A percentile compares a stretch with the other conserved stretches of the same genome.
These are phyloP conservation scores for Lachnellula occidentalis DNA, from an alignment of 2,329 filamentous ascomycete genomes.

Conservation along the genomic window DNA sequence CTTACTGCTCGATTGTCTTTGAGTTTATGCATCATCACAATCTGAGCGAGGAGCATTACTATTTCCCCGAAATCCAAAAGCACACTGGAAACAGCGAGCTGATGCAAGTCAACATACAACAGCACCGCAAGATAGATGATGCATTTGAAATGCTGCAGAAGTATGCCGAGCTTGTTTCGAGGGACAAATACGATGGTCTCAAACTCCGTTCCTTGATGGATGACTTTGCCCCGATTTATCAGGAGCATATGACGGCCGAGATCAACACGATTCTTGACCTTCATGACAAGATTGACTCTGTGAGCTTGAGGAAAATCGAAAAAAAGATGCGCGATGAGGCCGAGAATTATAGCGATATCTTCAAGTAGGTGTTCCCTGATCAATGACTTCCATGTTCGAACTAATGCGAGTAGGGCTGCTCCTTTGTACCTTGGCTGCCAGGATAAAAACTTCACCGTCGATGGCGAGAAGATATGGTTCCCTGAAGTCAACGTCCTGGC, in stretches of 20 bases:
- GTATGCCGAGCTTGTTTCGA: constrained; percentile 24
- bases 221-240: constrained; percentile 20
- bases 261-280: constrained; percentile 26
- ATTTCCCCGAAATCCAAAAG: constrained; percentile 34
- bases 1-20: constrained; percentile 30
- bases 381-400: neutral
- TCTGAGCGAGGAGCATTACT: constrained; percentile 29
- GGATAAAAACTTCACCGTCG: constrained; percentile 15
- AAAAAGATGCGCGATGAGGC: constrained; percentile 11
- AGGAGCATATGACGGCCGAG: constrained; percentile 29
- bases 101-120: constrained; percentile 31
- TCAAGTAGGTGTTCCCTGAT: constrained; percentile 14
- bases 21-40: constrained; percentile 34
- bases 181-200: constrained; percentile 22
- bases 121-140: constrained; percentile 32
- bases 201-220: constrained; percentile 24
- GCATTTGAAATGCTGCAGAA: constrained; percentile 25
- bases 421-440: constrained; percentile 17
- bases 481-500: constrained; percentile 21
- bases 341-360: constrained; percentile 22
- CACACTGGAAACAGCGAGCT: constrained; percentile 26
- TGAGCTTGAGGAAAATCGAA: constrained; percentile 16
- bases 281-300: constrained; percentile 14
- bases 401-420: constrained; percentile 12
- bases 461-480: constrained; percentile 16